These are phyloP conservation scores for Plasmodium vivax DNA, from an alignment of 169 alveolate genomes.

Conservation along the genomic window DNA sequence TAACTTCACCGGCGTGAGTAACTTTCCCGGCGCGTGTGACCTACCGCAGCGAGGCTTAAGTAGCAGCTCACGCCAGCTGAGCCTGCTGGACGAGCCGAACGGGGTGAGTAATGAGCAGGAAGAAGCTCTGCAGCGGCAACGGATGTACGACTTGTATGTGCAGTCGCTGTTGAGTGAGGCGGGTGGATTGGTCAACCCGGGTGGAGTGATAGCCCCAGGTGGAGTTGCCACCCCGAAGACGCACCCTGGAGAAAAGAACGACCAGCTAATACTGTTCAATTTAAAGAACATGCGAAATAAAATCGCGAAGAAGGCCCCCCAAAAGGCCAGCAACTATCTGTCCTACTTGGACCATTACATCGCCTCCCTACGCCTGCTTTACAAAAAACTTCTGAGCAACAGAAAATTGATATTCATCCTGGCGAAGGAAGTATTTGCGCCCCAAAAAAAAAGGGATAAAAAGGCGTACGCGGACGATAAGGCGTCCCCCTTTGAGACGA, in stretches of 20 bases:
- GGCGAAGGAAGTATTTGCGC: slow-evolving; percentile 56
- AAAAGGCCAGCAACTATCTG: slow-evolving; percentile 33
- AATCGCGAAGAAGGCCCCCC: slow-evolving; percentile 22
- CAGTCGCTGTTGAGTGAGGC: slow-evolving; percentile 32
- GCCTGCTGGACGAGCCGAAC: neutral
- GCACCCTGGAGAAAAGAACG: neutral
- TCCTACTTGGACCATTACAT: slow-evolving; percentile 63
- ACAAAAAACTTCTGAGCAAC: slow-evolving; percentile 44
- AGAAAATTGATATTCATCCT: slow-evolving; percentile 44
- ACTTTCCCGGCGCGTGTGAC: neutral
- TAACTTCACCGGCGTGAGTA: neutral
- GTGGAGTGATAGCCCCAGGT: neutral
- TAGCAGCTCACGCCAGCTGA: slow-evolving; percentile 18
- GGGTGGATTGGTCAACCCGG: neutral
- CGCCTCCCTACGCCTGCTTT: slow-evolving; percentile 35
- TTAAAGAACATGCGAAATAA: slow-evolving; percentile 11
- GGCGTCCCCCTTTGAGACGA: neutral
- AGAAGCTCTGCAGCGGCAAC: slow-evolving; percentile 9
- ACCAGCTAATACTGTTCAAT: slow-evolving; percentile 45
- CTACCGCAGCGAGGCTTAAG: neutral
- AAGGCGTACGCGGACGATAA: neutral
- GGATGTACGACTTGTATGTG: slow-evolving; percentile 36
- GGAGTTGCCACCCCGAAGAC: neutral
- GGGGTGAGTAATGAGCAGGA: slow-evolving; percentile 25
- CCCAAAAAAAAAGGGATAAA: neutral